Percentiles rank a stretch among this genome's conserved stretches.
phyloP scores from a whole-genome alignment of 2,329 filamentous ascomycete species.

The Furcasterigmium sp. region DNA sequence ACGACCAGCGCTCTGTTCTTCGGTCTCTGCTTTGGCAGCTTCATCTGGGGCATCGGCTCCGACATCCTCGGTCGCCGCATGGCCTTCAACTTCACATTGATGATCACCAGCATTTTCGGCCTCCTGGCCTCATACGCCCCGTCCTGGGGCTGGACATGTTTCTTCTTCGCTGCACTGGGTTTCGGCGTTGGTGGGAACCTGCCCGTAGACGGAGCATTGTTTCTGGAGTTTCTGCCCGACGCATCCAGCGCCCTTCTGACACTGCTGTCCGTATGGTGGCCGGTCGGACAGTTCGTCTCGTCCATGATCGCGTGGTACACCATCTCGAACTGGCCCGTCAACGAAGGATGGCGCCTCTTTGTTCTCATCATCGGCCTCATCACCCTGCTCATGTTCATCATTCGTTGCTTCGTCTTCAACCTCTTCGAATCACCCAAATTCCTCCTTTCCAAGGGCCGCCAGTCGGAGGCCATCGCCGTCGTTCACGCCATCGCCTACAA shows the following conservation, averaged over 20 bases:
- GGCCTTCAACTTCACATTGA: conserved; percentile 76
- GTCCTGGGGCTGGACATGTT: conserved; percentile 61
- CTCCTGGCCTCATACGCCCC: conserved; percentile 62
- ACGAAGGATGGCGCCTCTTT: conserved; percentile 74
- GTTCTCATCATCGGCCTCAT: conserved; percentile 64
- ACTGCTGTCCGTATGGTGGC: conserved; percentile 83
- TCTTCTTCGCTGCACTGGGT: conserved; percentile 56
- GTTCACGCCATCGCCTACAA: conserved; percentile 72
- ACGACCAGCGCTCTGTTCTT: conserved; percentile 74
- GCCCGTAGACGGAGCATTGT: conserved; percentile 73
- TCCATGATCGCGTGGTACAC: conserved; percentile 71
- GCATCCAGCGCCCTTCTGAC: conserved; percentile 70
- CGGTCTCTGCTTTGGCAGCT: conserved; percentile 72
- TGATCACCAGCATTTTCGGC: conserved; percentile 71
- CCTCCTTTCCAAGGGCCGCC: conserved; percentile 68
- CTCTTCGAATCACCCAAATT: conserved; percentile 85
- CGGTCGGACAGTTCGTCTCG: conserved; percentile 71
- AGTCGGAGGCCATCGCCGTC: conserved; percentile 73
- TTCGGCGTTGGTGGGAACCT: conserved; percentile 72
- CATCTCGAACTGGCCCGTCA: conserved; percentile 61
- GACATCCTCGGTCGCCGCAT: conserved; percentile 74
- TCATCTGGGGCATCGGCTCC: conserved; percentile 74
- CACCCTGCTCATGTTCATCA: conserved; percentile 72
- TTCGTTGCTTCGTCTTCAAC: conserved; percentile 75
- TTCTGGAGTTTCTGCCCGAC: conserved; percentile 77